Conservation (phyloP, 1,139 yeast species). For the Pichia sp. region DNA sequence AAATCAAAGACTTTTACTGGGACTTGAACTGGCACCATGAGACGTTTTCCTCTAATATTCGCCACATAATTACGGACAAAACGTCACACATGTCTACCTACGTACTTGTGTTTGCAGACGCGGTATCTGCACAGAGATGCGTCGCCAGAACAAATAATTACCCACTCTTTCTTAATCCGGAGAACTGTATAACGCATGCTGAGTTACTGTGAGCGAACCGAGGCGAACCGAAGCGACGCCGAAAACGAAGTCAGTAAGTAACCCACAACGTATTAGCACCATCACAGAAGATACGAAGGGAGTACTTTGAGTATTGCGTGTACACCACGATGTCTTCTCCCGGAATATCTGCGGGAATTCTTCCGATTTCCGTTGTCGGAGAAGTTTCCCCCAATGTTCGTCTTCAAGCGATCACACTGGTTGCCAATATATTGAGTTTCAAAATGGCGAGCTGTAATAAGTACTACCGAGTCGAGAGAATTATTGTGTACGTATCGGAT, state of each 20-base stretch:
- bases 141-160: conserved; percentile 48
- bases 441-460: conserved; percentile 20
- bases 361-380: conserved; percentile 2
- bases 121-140: conserved; percentile 44
- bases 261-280: no score
- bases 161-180: conserved; percentile 28
- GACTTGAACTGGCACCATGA: conserved; percentile 30
- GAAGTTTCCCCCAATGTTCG: conserved; percentile 27
- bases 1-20: conserved; percentile 31
- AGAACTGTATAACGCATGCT: conserved; percentile 29
- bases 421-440: conserved; percentile 34
- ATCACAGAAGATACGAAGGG: no score
- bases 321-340: not conserved
- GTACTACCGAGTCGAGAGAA: not conserved
- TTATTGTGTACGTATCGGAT: conserved; percentile 5
- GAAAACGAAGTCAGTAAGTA: no score
- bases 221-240: no score
- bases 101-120: conserved; percentile 41
- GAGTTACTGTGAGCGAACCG: conserved; percentile 20
- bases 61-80: conserved; percentile 17
- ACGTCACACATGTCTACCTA: conserved; percentile 29
- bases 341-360: conserved; percentile 1
- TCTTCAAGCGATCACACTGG: conserved; percentile 34
- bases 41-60: conserved; percentile 17
- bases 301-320: not conserved